Evolutionary conservation across 805 yeast species (phyloP), one percentile per base, ranked within the genome.

Genomic region (Debaryomyces maramus): DNA sequence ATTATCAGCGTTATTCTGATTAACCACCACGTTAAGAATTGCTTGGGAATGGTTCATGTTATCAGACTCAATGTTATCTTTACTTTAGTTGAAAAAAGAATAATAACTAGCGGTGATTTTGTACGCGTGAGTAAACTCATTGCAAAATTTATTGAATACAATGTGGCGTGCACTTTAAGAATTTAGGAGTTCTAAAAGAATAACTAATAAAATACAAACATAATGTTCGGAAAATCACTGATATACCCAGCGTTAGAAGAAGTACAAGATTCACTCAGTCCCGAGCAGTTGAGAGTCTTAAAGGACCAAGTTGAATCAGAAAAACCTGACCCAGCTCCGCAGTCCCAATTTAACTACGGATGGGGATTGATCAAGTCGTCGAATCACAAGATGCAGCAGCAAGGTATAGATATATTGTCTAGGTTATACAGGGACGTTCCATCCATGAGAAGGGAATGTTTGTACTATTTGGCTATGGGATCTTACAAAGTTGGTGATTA

Each of bases 331-430:
- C 89, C 88, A 0, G 74, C 90, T 0, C 75, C 86, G 0, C 97
- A 89, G 60, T 83, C 97, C 2, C 78, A 81, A 42, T 93, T 93
- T 74, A 93, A 95, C 63, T 87, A 86, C 53, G 95, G 97, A 0
- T 93, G 99, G 99, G 99, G 95, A 3, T 70, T 93, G 36, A 78
- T 95, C 46, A 90, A 88, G 60, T 81, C 95, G 2, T 57, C 62
- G 36, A 71, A 73, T 36, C 69, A 72, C 16, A 73, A 70, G 28
- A 84, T 86, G 45, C 95, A 87, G 55, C 74, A 84, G 51, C 72
- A 83, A 36, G 99, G 98, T 0, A 80, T 93, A 13, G 81, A 78
- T 39, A 71, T 91, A 20, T 69, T 93, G 43, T 77, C 88, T 0
- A 80, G 78, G 32, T 63, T 78, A 17, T 91, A 84, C 64, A 79